phyloP scores from a whole-genome alignment of 441 rosid genomes.

The Lepidium campestre region DNA sequence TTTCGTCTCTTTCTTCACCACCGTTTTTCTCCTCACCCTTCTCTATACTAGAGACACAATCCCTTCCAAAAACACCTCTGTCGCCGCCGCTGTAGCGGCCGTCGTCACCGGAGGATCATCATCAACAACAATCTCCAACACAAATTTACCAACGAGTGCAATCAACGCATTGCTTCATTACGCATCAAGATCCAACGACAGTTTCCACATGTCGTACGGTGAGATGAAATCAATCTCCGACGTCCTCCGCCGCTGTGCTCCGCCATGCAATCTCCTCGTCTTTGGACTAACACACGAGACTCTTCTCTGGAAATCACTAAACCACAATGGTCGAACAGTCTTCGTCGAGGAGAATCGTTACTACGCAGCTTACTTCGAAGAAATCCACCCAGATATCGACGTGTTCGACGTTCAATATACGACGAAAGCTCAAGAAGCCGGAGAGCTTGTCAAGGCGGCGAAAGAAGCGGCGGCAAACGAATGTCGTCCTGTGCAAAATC shows the following conservation, averaged over 20 bases:
- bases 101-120: slow-evolving; percentile 20
- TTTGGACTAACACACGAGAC: slow-evolving; percentile 83
- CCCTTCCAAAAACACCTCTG: slow-evolving; percentile 20
- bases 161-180: slow-evolving; percentile 71
- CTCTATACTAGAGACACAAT: slow-evolving; percentile 61
- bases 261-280: slow-evolving; percentile 71
- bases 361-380: slow-evolving; percentile 82
- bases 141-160: slow-evolving; percentile 46
- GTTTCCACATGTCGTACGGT: slow-evolving; percentile 53
- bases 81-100: slow-evolving; percentile 13
- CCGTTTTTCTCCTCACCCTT: slow-evolving; percentile 66
- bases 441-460: slow-evolving; percentile 45
- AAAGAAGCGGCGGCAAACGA: slow-evolving; percentile 62
- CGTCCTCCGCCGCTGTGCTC: slow-evolving; percentile 62
- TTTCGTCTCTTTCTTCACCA: slow-evolving; percentile 60
- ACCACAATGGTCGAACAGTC: slow-evolving; percentile 76
- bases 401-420: slow-evolving; percentile 85
- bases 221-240: slow-evolving; percentile 76
- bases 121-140: slow-evolving; percentile 29
- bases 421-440: slow-evolving; percentile 51
- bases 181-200: slow-evolving; percentile 62
- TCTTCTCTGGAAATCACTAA: slow-evolving; percentile 80
- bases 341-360: slow-evolving; percentile 86
- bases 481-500: slow-evolving; percentile 84
- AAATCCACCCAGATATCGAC: slow-evolving; percentile 73